phyloP scores from a whole-genome alignment of 164 flowering plant genomes.

The Chloranthus sessilifolius region DNA sequence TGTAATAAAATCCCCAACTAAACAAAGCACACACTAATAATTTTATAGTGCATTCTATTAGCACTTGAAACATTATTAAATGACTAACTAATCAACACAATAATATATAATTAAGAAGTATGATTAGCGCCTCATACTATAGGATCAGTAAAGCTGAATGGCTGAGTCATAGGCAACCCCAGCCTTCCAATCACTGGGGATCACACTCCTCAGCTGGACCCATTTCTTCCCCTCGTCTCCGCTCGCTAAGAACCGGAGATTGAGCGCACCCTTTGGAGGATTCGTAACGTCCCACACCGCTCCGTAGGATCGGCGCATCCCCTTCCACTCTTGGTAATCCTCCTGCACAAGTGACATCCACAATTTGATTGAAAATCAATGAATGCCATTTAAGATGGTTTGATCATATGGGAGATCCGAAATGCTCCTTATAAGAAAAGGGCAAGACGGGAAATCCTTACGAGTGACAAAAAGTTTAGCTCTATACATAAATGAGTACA shows the following conservation, averaged over 20 bases:
- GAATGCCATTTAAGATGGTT: no score
- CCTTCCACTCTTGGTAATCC: slow-evolving; percentile 61
- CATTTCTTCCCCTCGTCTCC: slow-evolving; percentile 35
- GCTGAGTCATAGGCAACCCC: slow-evolving; percentile 58
- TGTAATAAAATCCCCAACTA: no score
- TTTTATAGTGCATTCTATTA: no score
- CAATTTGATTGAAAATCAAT: not conserved
- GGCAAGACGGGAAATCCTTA: no score
- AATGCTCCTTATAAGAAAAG: not conserved
- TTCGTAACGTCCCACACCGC: slow-evolving; percentile 37
- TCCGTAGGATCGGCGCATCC: slow-evolving; percentile 65
- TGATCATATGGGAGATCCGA: not conserved
- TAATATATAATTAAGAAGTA: no score
- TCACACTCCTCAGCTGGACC: slow-evolving; percentile 35
- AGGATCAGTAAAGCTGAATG: slow-evolving; percentile 36
- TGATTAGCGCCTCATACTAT: no score
- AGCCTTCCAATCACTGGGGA: slow-evolving; percentile 66
- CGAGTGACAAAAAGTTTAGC: no score
- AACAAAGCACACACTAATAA: no score
- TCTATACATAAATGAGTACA: no score
- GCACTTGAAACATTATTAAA: no score
- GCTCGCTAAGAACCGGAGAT: slow-evolving; percentile 47
- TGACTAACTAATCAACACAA: no score
- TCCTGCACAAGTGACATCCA: slow-evolving; percentile 50
- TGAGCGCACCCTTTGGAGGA: slow-evolving; percentile 37